Percentiles rank a stretch among this genome's conserved stretches.
Conservation (phyloP, 768 basidiomycete species). For the Naganishia randhawae region DNA sequence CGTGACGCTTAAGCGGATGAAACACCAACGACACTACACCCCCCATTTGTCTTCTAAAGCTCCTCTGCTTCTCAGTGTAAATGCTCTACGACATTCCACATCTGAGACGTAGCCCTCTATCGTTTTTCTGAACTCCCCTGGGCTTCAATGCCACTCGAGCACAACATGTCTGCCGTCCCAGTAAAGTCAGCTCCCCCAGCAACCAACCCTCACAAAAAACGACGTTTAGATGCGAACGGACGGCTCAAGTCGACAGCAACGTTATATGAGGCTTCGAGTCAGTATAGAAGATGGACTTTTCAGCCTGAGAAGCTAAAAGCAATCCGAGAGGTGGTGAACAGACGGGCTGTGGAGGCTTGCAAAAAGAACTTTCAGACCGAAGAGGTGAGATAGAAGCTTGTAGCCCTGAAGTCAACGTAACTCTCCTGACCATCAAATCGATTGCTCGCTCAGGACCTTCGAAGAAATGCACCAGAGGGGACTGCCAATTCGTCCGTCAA, state of each 20-base stretch:
- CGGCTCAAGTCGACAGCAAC: constrained; percentile 26
- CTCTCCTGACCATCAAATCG: not conserved
- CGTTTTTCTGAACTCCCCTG: too few species aligned
- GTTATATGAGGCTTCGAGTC: constrained; percentile 47
- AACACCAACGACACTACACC: too few species aligned
- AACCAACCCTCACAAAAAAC: constrained; percentile 4
- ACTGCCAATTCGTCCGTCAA: constrained; percentile 23
- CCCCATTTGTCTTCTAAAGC: too few species aligned
- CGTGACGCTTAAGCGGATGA: too few species aligned
- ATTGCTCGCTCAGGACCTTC: not conserved
- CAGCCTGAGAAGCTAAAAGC: constrained; percentile 63
- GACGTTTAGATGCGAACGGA: constrained; percentile 12
- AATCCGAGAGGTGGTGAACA: constrained; percentile 67
- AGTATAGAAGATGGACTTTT: constrained; percentile 80
- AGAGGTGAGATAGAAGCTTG: constrained; percentile 57
- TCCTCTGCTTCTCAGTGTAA: too few species aligned
- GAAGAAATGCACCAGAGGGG: constrained; percentile 33
- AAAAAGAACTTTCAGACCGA: constrained; percentile 72
- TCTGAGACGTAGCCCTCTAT: too few species aligned
- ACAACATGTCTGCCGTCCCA: not conserved
- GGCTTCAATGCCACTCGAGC: not conserved
- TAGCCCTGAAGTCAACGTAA: not conserved
- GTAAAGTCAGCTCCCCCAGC: not conserved
- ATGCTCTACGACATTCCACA: too few species aligned
- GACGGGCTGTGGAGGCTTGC: constrained; percentile 71